Conservation (phyloP, 768 basidiomycete genomes). For the Termitomyces sp. region DNA sequence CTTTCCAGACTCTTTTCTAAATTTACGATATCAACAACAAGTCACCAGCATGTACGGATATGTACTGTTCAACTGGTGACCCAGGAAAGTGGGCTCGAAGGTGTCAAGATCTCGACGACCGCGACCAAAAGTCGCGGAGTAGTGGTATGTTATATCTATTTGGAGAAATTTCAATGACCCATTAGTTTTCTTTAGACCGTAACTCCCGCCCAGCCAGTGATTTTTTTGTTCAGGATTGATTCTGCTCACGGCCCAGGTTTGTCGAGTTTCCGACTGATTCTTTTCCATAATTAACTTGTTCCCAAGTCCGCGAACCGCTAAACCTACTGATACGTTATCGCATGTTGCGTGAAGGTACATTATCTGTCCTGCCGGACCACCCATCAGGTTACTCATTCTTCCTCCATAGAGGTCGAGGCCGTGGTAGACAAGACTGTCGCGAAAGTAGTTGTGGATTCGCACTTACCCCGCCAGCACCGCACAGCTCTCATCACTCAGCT, state of each 20-base stretch:
- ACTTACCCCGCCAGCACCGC: conserved; percentile 31
- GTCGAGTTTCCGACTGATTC: conserved; percentile 5
- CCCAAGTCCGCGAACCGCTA: conserved; percentile 56
- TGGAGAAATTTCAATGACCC: background rate
- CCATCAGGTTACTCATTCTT: background rate
- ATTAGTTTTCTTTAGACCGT: conserved; percentile 48
- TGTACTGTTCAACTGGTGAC: conserved; percentile 50
- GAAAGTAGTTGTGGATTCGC: conserved; percentile 30
- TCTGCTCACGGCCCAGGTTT: conserved; percentile 58
- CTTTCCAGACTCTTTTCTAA: conserved; percentile 73
- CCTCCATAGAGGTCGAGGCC: conserved; percentile 57
- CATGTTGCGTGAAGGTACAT: conserved; percentile 74
- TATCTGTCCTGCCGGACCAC: background rate
- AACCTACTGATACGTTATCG: conserved; percentile 69
- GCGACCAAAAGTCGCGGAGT: conserved; percentile 40
- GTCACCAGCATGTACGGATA: conserved; percentile 75
- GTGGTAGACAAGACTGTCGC: conserved; percentile 50
- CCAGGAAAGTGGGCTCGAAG: conserved; percentile 37
- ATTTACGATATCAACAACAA: conserved; percentile 84
- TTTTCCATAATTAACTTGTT: background rate
- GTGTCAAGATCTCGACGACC: conserved; percentile 48
- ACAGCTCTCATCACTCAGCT: conserved; percentile 42
- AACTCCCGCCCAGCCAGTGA: conserved; percentile 68
- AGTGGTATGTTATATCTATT: conserved; percentile 31
- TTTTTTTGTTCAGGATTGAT: conserved; percentile 78